These are phyloP conservation scores for Colletotrichum tamarilloi DNA, from an alignment of 2,329 filamentous ascomycete species.

Conservation along the genomic window DNA sequence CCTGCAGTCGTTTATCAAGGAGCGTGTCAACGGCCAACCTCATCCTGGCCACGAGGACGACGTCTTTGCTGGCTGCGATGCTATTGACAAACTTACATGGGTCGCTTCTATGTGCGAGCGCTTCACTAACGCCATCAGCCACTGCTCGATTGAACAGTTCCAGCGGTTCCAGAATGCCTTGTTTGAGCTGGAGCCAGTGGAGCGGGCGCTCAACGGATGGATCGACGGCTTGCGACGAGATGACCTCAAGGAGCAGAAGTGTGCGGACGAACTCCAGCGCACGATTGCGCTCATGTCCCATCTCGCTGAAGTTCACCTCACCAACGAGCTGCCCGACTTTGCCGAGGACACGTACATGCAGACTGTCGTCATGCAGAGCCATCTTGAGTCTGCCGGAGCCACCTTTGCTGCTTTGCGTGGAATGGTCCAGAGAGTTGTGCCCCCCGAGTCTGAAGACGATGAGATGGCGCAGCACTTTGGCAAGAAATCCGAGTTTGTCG, in stretches of 20 bases:
- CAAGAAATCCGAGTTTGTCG: slow-evolving; percentile 76
- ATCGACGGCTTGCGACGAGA: slow-evolving; percentile 86
- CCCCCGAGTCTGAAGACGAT: slow-evolving; percentile 67
- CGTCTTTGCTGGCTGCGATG: slow-evolving; percentile 81
- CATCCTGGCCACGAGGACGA: slow-evolving; percentile 81
- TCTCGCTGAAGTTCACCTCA: slow-evolving; percentile 83
- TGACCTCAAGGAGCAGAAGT: slow-evolving; percentile 86
- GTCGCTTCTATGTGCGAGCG: slow-evolving; percentile 85
- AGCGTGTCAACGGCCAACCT: slow-evolving; percentile 74
- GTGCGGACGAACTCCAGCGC: slow-evolving; percentile 82
- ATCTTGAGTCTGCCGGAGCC: slow-evolving; percentile 81
- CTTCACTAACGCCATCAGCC: slow-evolving; percentile 83
- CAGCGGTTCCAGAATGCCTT: slow-evolving; percentile 81
- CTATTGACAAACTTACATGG: slow-evolving; percentile 87
- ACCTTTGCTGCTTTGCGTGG: slow-evolving; percentile 71
- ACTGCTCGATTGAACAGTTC: slow-evolving; percentile 83
- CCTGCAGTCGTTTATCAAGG: slow-evolving; percentile 81
- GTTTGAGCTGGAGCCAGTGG: slow-evolving; percentile 91
- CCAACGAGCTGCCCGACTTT: slow-evolving; percentile 75
- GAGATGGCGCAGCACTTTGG: slow-evolving; percentile 75
- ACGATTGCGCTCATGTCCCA: slow-evolving; percentile 91
- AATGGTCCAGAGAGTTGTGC: slow-evolving; percentile 75
- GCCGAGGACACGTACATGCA: slow-evolving; percentile 85
- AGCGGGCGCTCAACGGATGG: slow-evolving; percentile 88
- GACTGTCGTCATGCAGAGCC: slow-evolving; percentile 79